Percentiles rank a stretch among this genome's conserved stretches.
Conservation (phyloP, 257 asterid genomes). For the Nicotiana tomentosiformis region DNA sequence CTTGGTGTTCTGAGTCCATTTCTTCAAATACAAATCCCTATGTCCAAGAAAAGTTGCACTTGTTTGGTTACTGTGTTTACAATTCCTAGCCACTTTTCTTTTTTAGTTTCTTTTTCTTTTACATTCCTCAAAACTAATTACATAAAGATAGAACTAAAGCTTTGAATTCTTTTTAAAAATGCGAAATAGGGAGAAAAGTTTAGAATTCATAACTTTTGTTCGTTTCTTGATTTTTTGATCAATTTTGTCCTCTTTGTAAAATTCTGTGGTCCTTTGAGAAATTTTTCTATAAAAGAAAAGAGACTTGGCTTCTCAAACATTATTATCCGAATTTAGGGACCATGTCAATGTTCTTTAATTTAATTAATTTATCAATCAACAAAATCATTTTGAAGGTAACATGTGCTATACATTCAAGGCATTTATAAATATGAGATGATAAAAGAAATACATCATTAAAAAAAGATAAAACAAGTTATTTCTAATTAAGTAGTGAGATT, state of each 20-base stretch:
- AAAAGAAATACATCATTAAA: not conserved
- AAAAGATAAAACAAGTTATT: not conserved
- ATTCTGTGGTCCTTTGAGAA: not conserved
- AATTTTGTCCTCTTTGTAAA: not conserved
- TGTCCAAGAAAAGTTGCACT: slow-evolving; percentile 12
- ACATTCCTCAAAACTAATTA: not conserved
- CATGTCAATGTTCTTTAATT: not conserved
- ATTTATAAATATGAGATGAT: not conserved
- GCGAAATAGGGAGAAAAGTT: not conserved
- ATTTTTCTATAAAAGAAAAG: not conserved
- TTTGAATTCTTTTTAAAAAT: not conserved
- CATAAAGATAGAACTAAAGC: not conserved
- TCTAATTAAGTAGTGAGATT: not conserved
- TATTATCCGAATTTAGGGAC: not conserved
- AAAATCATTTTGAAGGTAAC: not conserved
- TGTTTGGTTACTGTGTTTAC: not conserved
- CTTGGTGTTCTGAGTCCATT: not conserved
- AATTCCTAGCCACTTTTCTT: not conserved
- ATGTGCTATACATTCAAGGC: not conserved
- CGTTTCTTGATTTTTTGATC: not conserved
- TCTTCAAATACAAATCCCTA: slow-evolving; percentile 26
- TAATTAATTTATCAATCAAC: not conserved
- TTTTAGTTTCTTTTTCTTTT: not conserved
- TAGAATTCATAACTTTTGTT: not conserved
- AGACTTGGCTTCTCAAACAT: not conserved